Evolutionary conservation across 352 stramenopile genomes (phyloP).

Genomic region (Phytophthora fragariaefolia): DNA sequence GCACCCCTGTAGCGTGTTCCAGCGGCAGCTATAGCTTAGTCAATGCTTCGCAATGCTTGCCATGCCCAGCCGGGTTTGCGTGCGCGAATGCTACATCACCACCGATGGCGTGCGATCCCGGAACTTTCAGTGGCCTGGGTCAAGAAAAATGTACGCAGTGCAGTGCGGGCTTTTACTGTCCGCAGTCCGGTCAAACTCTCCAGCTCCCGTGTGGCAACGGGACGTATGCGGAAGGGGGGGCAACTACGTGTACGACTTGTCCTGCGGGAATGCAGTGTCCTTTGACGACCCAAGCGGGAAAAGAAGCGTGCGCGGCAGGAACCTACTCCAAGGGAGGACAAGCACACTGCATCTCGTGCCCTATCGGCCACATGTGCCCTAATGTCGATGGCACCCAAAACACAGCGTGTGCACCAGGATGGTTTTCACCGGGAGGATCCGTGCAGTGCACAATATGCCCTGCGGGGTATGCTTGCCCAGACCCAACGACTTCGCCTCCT

Average conservation of each 20-base stretch:
- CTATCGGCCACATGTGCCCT: conserved; percentile 63
- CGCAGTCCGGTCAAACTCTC: conserved; percentile 43
- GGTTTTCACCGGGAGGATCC: conserved; percentile 44
- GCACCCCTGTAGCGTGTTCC: conserved; percentile 41
- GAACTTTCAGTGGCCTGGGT: conserved; percentile 53
- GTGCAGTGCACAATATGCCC: conserved; percentile 74
- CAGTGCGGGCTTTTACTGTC: conserved; percentile 64
- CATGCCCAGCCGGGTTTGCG: conserved; percentile 47
- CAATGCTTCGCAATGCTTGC: conserved; percentile 43
- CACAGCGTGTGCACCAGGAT: conserved; percentile 46
- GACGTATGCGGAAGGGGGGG: conserved; percentile 54
- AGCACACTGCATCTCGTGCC: conserved; percentile 52
- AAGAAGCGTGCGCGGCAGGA: conserved; percentile 52
- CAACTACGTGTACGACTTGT: conserved; percentile 55
- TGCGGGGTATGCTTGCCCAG: conserved; percentile 58
- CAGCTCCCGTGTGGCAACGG: conserved; percentile 59
- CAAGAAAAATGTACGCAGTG: conserved; percentile 66
- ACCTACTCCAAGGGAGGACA: conserved; percentile 73
- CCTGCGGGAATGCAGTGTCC: conserved; percentile 68
- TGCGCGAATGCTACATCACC: conserved; percentile 38
- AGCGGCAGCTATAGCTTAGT: conserved; percentile 54
- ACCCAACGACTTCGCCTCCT: conserved; percentile 37
- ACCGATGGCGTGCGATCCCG: conserved; percentile 52
- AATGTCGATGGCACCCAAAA: conserved; percentile 56
- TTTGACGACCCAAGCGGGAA: conserved; percentile 41